Evolutionary conservation across 1,284 basidiomycete species (phyloP).

Genomic region (Lentinula novae-zelandiae): DNA sequence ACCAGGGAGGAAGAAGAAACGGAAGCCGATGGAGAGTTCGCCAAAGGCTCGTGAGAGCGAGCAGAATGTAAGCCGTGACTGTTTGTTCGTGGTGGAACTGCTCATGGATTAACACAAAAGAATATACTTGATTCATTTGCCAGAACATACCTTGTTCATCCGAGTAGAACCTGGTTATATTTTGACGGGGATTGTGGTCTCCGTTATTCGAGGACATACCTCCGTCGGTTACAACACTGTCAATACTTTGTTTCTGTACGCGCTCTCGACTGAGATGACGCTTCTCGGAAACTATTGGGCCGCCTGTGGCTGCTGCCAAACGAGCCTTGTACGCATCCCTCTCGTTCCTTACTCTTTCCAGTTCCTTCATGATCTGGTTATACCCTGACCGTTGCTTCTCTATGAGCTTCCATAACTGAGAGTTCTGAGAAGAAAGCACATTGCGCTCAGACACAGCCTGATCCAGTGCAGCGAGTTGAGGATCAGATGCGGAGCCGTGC

Average conservation of each 20-base stretch:
- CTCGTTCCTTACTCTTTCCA: constrained; percentile 77
- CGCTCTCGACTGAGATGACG: constrained; percentile 17
- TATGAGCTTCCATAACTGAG: constrained; percentile 89
- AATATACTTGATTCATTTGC: background rate
- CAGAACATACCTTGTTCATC: constrained; percentile 51
- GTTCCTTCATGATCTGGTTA: constrained; percentile 70
- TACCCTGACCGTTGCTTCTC: constrained; percentile 81
- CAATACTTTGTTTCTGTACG: constrained; percentile 15
- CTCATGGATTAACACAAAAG: constrained; percentile 6
- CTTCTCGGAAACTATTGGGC: background rate
- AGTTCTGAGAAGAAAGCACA: constrained; percentile 73
- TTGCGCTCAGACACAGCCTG: constrained; percentile 76
- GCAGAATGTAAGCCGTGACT: constrained; percentile 29
- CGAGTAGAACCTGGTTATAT: constrained; percentile 38
- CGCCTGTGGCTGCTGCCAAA: constrained; percentile 32
- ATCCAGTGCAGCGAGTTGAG: constrained; percentile 66
- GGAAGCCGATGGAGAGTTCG: constrained; percentile 22
- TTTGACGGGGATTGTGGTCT: constrained; percentile 26
- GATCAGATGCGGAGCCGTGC: constrained; percentile 49
- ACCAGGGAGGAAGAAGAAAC: constrained; percentile 12
- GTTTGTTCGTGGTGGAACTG: constrained; percentile 25
- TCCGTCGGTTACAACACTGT: constrained; percentile 7
- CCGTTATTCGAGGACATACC: constrained; percentile 3
- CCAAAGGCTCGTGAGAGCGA: constrained; percentile 38
- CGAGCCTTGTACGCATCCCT: constrained; percentile 65